A percentile compares a stretch with the other conserved stretches of the same genome.
Conservation (phyloP, 768 basidiomycete genomes). For the Tricholomella constricta region DNA sequence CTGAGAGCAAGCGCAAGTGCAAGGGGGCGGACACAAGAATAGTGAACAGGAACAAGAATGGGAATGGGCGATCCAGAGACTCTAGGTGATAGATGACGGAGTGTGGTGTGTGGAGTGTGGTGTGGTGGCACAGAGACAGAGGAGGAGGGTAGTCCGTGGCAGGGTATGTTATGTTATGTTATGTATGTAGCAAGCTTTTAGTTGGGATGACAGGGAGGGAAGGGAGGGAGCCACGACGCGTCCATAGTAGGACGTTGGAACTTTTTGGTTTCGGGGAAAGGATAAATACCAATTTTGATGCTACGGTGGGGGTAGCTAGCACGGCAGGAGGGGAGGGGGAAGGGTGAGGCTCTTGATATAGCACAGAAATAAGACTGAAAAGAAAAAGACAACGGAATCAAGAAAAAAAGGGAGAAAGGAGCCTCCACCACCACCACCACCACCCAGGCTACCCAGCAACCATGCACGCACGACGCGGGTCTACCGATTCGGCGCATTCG, state of each 20-base stretch:
- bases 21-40: no score
- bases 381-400: background rate
- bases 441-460: background rate
- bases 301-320: no score
- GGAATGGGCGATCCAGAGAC: no score
- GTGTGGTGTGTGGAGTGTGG: background rate
- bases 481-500: constrained; percentile 16
- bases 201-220: background rate
- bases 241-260: background rate
- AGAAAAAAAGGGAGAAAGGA: background rate
- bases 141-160: background rate
- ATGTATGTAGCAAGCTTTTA: background rate
- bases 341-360: background rate
- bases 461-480: no score
- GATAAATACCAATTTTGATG: no score
- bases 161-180: no score
- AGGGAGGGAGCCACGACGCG: background rate
- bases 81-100: no score
- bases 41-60: no score
- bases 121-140: background rate
- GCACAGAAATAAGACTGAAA: background rate
- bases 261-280: background rate
- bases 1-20: no score
- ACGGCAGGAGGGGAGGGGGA: background rate
- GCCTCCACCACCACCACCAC: background rate